Conservation (phyloP, 176 grass and related monocot species). For the Stipa capillata region DNA sequence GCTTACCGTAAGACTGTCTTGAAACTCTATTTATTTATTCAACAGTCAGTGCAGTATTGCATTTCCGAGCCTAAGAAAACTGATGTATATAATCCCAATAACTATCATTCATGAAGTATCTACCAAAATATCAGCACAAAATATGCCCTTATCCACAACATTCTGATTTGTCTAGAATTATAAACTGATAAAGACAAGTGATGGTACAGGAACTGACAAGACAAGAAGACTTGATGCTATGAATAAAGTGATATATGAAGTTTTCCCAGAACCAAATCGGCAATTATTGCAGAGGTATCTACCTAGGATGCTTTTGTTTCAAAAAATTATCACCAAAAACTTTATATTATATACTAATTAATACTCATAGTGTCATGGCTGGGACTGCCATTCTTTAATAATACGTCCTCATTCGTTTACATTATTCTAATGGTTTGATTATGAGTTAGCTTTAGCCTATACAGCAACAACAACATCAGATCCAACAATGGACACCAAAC, state of each 20-base stretch:
- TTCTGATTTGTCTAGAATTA: conserved; percentile 16
- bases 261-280: conserved; percentile 89
- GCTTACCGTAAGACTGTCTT: conserved; percentile 67
- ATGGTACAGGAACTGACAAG: conserved; percentile 62
- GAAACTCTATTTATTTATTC: conserved; percentile 20
- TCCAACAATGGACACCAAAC: neutral
- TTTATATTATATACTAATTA: no score
- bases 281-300: conserved; percentile 77
- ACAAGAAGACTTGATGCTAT: conserved; percentile 64
- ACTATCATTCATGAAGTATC: conserved; percentile 15
- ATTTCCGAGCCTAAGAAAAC: conserved; percentile 14
- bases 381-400: conserved; percentile 1
- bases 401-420: neutral
- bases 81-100: neutral
- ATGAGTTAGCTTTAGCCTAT: neutral
- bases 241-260: conserved; percentile 73
- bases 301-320: conserved; percentile 8
- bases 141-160: conserved; percentile 2
- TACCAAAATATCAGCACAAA: conserved; percentile 2
- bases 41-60: neutral
- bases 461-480: conserved; percentile 4
- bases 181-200: conserved; percentile 26
- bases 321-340: neutral
- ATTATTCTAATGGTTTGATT: neutral
- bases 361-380: neutral